Evolutionary conservation across 208 protist species (phyloP).

Genomic region (Wallacemonas rigidus): DNA sequence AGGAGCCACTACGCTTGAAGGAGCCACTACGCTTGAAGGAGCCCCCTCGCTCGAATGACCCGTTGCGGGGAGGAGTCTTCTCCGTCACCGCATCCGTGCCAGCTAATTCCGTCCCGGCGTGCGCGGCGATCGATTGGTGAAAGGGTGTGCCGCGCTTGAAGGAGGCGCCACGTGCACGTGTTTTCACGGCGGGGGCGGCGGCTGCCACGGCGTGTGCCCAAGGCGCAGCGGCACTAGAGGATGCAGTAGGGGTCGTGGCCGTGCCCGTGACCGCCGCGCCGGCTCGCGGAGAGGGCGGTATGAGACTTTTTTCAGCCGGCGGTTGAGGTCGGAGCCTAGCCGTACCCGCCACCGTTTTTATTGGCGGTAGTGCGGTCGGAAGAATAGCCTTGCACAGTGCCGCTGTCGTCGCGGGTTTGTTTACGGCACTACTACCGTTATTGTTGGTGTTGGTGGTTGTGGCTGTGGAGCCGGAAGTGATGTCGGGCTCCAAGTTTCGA

Average conservation of each 20-base stretch:
- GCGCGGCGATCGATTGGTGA: constrained; percentile 1
- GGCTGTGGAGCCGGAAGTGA: not conserved
- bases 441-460: constrained; percentile 4
- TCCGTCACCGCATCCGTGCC: not conserved
- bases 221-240: not conserved
- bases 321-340: not conserved
- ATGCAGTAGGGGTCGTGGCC: not conserved
- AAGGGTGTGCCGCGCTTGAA: constrained; percentile 17
- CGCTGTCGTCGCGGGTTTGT: not conserved
- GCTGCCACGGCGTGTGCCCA: not conserved
- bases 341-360: not conserved
- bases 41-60: not conserved
- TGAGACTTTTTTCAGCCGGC: not conserved
- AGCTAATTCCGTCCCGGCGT: not conserved
- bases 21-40: constrained; percentile 5
- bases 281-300: not conserved
- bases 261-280: constrained; percentile 4
- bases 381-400: not conserved
- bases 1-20: not conserved
- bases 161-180: constrained; percentile 9
- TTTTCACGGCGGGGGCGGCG: not conserved
- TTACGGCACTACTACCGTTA: not conserved
- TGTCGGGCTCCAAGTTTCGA: not conserved
- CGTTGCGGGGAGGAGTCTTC: not conserved
- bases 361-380: not conserved